Percentiles rank a stretch among this genome's conserved stretches.
Evolutionary conservation across 2,329 filamentous ascomycete genomes (phyloP).

Genomic region (Fusarium anthophilum): DNA sequence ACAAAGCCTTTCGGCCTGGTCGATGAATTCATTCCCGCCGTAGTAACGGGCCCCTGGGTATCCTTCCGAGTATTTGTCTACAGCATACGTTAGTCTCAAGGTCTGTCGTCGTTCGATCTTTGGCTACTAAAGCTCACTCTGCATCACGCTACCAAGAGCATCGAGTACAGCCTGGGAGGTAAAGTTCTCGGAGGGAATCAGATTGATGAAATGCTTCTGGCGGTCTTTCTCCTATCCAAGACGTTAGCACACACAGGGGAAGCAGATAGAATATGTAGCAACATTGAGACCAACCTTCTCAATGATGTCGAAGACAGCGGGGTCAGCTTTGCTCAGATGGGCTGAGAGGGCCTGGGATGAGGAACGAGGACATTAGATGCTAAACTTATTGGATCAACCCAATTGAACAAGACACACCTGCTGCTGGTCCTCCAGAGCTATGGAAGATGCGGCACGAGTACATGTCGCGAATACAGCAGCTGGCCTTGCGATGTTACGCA

Average conservation of each 20-base stretch:
- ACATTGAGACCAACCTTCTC: slow-evolving; percentile 72
- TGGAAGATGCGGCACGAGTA: slow-evolving; percentile 55
- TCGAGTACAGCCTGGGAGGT: slow-evolving; percentile 93
- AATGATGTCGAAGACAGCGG: slow-evolving; percentile 86
- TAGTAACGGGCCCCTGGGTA: slow-evolving; percentile 98
- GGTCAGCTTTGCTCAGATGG: slow-evolving; percentile 84
- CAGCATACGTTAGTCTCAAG: neutral
- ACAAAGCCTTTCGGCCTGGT: slow-evolving; percentile 87
- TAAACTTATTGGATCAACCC: neutral
- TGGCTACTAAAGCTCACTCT: slow-evolving; percentile 67
- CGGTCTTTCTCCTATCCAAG: slow-evolving; percentile 82
- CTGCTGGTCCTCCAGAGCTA: slow-evolving; percentile 66
- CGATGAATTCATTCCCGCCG: slow-evolving; percentile 95
- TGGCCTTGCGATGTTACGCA: slow-evolving; percentile 53
- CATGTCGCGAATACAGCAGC: slow-evolving; percentile 34
- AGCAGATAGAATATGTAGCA: neutral
- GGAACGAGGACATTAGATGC: slow-evolving; percentile 22
- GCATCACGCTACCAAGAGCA: slow-evolving; percentile 92
- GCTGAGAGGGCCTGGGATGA: slow-evolving; percentile 77
- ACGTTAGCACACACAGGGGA: neutral
- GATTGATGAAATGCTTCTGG: slow-evolving; percentile 98
- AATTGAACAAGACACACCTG: slow-evolving; percentile 55
- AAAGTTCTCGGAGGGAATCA: slow-evolving; percentile 96
- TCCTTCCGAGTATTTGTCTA: slow-evolving; percentile 98
- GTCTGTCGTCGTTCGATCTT: neutral